Conservation (phyloP, 257 asterid genomes). For the Henckelia pumila region DNA sequence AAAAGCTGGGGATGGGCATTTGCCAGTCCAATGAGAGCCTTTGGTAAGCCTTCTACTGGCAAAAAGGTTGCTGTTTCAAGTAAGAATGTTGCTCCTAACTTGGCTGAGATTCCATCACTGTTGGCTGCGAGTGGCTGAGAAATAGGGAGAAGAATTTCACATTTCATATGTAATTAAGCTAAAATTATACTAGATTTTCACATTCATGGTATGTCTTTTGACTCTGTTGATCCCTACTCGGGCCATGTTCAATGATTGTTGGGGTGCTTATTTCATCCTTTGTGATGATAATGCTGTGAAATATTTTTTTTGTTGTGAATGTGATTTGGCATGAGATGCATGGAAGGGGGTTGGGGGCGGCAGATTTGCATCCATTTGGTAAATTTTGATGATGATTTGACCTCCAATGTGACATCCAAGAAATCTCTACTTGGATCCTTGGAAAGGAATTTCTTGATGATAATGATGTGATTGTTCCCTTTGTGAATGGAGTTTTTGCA, state of each 20-base stretch:
- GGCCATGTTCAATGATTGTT: slow-evolving; percentile 24
- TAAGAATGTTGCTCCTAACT: slow-evolving; percentile 66
- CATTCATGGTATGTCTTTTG: slow-evolving; percentile 40
- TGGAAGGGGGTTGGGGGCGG: no score
- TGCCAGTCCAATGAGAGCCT: slow-evolving; percentile 98
- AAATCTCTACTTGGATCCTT: no score
- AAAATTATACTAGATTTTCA: slow-evolving; percentile 38
- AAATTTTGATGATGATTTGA: no score
- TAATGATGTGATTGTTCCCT: no score
- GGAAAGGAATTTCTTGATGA: no score
- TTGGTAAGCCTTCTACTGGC: slow-evolving; percentile 53
- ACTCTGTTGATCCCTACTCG: slow-evolving; percentile 17
- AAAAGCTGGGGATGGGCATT: slow-evolving; percentile 98
- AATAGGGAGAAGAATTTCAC: slow-evolving; percentile 17
- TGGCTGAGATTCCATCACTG: slow-evolving; percentile 86
- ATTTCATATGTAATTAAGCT: slow-evolving; percentile 28
- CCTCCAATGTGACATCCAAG: no score
- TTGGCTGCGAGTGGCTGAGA: slow-evolving; percentile 63
- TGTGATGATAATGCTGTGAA: slow-evolving; percentile 28
- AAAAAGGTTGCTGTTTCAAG: slow-evolving; percentile 47
- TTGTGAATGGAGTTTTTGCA: no score
- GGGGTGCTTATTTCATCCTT: slow-evolving; percentile 11
- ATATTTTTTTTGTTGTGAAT: slow-evolving; percentile 14
- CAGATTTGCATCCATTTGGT: no score
- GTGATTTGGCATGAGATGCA: no score